These are phyloP conservation scores for Rhododendron ferrugineum DNA, from an alignment of 148 eudicot species.

Conservation along the genomic window DNA sequence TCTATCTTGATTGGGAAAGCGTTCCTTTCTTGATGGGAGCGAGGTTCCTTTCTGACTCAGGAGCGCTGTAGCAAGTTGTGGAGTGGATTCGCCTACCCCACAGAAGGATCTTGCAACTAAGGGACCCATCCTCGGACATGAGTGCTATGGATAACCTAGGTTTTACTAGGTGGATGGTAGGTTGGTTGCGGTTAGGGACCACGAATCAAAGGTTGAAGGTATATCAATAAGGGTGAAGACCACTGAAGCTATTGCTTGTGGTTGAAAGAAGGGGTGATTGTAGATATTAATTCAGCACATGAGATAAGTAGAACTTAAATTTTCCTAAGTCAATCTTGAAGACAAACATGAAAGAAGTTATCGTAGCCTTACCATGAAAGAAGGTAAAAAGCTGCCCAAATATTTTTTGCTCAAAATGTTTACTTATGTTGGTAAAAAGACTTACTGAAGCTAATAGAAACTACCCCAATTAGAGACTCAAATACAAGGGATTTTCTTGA, in stretches of 20 bases:
- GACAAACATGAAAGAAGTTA: not conserved
- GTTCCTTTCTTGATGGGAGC: not conserved
- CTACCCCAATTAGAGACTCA: not conserved
- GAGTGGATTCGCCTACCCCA: not conserved
- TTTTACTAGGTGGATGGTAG: not conserved
- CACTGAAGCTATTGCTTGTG: not conserved
- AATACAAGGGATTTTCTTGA: not conserved
- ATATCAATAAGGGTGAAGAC: not conserved
- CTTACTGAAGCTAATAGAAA: not conserved
- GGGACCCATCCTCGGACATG: not conserved
- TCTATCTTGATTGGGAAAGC: not conserved
- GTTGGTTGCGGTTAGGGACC: not conserved
- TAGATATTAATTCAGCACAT: not conserved
- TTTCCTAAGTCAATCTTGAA: not conserved
- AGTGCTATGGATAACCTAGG: not conserved
- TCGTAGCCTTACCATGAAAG: not conserved
- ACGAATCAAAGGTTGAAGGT: not conserved
- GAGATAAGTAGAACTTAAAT: not conserved
- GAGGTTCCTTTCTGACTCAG: not conserved
- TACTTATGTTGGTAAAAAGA: not conserved
- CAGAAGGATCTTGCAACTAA: not conserved
- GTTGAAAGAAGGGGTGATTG: constrained; percentile 1
- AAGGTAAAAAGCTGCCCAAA: not conserved
- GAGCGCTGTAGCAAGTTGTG: not conserved
- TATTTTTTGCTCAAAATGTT: not conserved